These are phyloP conservation scores for Karstenula rhodostoma DNA, from an alignment of 2,329 filamentous ascomycete genomes.

Conservation along the genomic window DNA sequence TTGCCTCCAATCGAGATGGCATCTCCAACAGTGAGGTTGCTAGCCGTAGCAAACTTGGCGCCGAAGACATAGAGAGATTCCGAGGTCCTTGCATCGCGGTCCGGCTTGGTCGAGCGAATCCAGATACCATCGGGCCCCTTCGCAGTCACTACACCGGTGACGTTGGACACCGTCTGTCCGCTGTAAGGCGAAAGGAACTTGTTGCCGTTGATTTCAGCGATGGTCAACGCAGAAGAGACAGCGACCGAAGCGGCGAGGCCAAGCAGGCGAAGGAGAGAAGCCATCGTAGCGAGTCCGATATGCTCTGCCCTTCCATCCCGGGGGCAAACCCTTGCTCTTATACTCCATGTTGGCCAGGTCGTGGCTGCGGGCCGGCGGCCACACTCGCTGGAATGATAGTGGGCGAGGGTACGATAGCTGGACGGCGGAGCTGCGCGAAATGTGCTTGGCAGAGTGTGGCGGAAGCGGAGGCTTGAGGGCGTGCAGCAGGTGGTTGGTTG, in stretches of 20 bases:
- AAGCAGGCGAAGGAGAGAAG: slow-evolving; percentile 19
- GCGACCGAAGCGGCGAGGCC: slow-evolving; percentile 17
- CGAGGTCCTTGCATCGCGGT: slow-evolving; percentile 65
- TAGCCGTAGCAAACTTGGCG: slow-evolving; percentile 53
- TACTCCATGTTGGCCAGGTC: slow-evolving; percentile 14
- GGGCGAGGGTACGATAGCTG: neutral
- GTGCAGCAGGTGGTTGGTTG: slow-evolving; percentile 22
- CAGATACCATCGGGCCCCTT: slow-evolving; percentile 69
- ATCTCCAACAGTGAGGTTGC: slow-evolving; percentile 67
- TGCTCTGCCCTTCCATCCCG: slow-evolving; percentile 1
- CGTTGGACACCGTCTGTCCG: slow-evolving; percentile 63
- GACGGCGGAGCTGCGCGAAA: slow-evolving; percentile 12
- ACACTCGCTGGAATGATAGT: slow-evolving; percentile 2
- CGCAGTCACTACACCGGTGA: slow-evolving; percentile 71
- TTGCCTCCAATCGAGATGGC: slow-evolving; percentile 67
- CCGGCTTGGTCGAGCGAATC: slow-evolving; percentile 67
- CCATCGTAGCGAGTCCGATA: slow-evolving; percentile 14
- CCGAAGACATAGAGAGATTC: slow-evolving; percentile 73
- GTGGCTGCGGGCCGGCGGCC: slow-evolving; percentile 5
- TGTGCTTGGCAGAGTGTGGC: slow-evolving; percentile 16
- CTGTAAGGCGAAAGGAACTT: slow-evolving; percentile 69
- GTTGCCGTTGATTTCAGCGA: slow-evolving; percentile 70
- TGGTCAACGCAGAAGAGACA: slow-evolving; percentile 29
- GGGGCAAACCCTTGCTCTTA: slow-evolving; percentile 13
- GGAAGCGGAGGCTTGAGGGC: slow-evolving; percentile 21